Base-by-base conservation (phyloP, 73 alveolate genomes). In the Loxodes magnus region DNA sequence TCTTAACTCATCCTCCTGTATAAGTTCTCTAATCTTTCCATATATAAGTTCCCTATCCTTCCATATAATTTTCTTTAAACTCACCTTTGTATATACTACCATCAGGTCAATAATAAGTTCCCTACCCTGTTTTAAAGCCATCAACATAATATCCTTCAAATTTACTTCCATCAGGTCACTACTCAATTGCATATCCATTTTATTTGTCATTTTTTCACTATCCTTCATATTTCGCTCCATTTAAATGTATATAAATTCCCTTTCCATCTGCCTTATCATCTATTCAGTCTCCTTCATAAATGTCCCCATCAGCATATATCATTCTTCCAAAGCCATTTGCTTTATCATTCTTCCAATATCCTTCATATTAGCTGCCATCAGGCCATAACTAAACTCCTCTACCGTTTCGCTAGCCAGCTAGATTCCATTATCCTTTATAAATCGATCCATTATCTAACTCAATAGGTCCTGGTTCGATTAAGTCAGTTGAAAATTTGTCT, bases 391-490 rank as follows among this genome's bases (percentile, higher is more conserved):
- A 35, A 0, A 23, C n/a, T 5, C 77, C 77, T 25, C 38, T 37
- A 10, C 77, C 77, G 44, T 81, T 37, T 75, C 87, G 68, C 41
- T 67, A 38, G 6, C 71, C 77, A 4, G 87, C 85, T 60, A 46
- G 74, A 29, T 44, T 74, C 96, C 97, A 88, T 71, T 88, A 82
- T 35, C 97, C 97, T 4, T 35, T 29, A 67, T 82, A 86, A 16
- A 55, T 67, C 16, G 97, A 82, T 2, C 92, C 90, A 38, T 76
- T 46, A 7, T 24, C 27, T n/a, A n/a, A 46, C 28, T 9, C 27
- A 22, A n/a, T 25, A 46, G 39, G 17, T 10, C 57, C 57, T 19
- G 43, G 16, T 23, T 46, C 53, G 44, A 43, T 43, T 28, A 50
- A 26, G n/a, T 23, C 63, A 7, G 5, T 15, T 4, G 5, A 19